These are phyloP conservation scores for Trichoderma asperellum DNA, from an alignment of 2,329 filamentous ascomycete species.

Conservation along the genomic window DNA sequence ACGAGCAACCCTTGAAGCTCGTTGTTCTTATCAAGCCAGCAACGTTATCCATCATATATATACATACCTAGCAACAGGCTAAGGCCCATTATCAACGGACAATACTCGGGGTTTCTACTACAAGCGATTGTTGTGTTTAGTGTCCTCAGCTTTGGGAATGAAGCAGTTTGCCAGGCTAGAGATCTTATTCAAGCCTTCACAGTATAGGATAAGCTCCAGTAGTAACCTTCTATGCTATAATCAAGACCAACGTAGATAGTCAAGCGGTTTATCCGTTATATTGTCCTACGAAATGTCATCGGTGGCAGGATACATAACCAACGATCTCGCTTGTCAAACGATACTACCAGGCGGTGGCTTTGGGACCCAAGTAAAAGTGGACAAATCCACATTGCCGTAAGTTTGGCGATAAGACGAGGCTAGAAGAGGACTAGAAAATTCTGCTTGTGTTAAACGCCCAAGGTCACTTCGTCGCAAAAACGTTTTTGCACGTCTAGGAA, in stretches of 20 bases:
- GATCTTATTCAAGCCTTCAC: not conserved
- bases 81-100: not conserved
- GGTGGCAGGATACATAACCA: not conserved
- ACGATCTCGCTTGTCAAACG: not conserved
- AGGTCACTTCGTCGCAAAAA: conserved; percentile 2
- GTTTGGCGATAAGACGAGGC: not conserved
- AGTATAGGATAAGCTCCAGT: not conserved
- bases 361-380: not conserved
- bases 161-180: not conserved
- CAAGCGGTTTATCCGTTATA: not conserved
- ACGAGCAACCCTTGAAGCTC: not conserved
- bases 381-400: not conserved
- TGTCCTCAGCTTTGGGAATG: not conserved
- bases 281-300: not conserved
- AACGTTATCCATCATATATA: not conserved
- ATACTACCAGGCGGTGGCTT: not conserved
- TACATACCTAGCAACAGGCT: not conserved
- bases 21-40: not conserved
- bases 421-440: conserved; percentile 26
- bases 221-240: not conserved
- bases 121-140: not conserved
- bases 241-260: not conserved
- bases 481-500: not conserved
- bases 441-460: not conserved
- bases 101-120: conserved; percentile 2